Conservation (phyloP, 1,284 basidiomycete genomes). For the Moesziomyces parantarcticus region DNA sequence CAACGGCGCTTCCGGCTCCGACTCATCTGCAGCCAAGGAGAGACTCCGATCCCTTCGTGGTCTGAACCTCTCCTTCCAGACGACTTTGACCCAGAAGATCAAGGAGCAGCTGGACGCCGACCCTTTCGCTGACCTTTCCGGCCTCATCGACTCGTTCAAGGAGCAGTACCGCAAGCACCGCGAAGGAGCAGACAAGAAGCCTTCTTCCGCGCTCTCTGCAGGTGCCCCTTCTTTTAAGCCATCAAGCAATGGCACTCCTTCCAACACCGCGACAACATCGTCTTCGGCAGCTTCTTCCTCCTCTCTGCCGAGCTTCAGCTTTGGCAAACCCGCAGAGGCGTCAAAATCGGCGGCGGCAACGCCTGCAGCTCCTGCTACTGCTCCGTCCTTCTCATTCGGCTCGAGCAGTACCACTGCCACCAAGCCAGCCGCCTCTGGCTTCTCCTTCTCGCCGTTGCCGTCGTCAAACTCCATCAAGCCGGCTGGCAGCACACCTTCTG, state of each 20-base stretch:
- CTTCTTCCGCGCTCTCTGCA: background rate
- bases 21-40: constrained; percentile 17
- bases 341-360: constrained; percentile 2
- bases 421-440: constrained; percentile 26
- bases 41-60: constrained; percentile 32
- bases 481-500: constrained; percentile 5
- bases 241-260: constrained; percentile 14
- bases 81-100: constrained; percentile 24
- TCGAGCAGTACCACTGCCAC: constrained; percentile 8
- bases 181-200: constrained; percentile 11
- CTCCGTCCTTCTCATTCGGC: constrained; percentile 36
- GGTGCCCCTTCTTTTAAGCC: constrained; percentile 21
- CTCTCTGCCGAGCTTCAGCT: constrained; percentile 28
- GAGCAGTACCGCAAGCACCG: constrained; percentile 40
- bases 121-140: constrained; percentile 34
- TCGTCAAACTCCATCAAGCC: constrained; percentile 11
- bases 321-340: constrained; percentile 21
- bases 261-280: constrained; percentile 1
- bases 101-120: constrained; percentile 38
- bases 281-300: constrained; percentile 7
- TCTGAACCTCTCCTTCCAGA: constrained; percentile 35
- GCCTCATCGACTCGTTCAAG: constrained; percentile 26
- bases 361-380: background rate
- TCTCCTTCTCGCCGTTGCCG: constrained; percentile 31
- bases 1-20: constrained; percentile 5